phyloP scores from a whole-genome alignment of 805 yeast genomes.

The Candida stauntonica region DNA sequence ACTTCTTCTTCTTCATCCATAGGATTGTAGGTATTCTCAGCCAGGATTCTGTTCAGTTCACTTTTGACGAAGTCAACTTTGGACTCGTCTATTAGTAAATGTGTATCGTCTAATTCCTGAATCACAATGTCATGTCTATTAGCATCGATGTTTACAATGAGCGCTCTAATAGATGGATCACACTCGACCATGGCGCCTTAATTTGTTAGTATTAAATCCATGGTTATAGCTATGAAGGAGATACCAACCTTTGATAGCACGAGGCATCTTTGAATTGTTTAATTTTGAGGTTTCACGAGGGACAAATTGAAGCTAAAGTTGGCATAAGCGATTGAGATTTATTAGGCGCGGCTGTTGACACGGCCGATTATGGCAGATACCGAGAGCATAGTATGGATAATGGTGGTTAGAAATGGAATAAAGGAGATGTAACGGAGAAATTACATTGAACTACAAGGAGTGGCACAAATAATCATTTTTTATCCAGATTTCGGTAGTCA shows the following conservation, averaged over 20 bases:
- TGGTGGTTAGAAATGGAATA: too few species aligned
- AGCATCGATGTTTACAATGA: constrained; percentile 78
- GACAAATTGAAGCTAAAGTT: too few species aligned
- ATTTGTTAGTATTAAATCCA: not conserved
- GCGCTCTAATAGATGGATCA: constrained; percentile 90
- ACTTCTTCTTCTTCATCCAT: constrained; percentile 59
- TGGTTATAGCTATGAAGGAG: not conserved
- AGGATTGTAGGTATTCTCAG: constrained; percentile 84
- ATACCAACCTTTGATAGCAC: constrained; percentile 46
- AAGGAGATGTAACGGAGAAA: too few species aligned
- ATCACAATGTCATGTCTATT: constrained; percentile 67
- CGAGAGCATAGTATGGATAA: too few species aligned
- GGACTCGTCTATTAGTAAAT: constrained; percentile 72
- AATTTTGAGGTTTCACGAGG: too few species aligned
- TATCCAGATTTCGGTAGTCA: not conserved
- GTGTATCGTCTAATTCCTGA: constrained; percentile 88
- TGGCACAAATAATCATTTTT: not conserved
- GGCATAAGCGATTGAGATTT: too few species aligned
- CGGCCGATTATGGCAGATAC: too few species aligned
- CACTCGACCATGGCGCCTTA: constrained; percentile 47
- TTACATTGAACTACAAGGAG: too few species aligned
- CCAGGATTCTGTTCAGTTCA: constrained; percentile 70
- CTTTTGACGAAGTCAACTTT: constrained; percentile 72
- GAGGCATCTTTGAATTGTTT: constrained; percentile 34
- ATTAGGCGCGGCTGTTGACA: too few species aligned